A percentile compares a stretch with the other conserved stretches of the same genome.
These are phyloP conservation scores for Cyanidioschyzon merolae DNA, from an alignment of 23 red algal genomes.

Conservation along the genomic window DNA sequence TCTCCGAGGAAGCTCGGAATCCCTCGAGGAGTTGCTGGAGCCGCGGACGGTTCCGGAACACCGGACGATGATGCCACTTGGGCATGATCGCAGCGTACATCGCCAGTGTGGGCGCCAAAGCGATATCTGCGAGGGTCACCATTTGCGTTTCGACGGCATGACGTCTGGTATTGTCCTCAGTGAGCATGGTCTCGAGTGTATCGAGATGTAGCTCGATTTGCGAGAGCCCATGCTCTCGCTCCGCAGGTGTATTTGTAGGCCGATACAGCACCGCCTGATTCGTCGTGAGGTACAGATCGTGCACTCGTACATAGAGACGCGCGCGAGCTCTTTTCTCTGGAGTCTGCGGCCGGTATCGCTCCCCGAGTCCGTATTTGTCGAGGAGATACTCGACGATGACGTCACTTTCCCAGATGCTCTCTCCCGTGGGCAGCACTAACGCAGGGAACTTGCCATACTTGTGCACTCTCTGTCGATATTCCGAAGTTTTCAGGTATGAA, in stretches of 20 bases:
- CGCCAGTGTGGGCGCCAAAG: conserved; percentile 16
- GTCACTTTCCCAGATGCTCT: conserved; percentile 21
- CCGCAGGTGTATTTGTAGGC: background rate
- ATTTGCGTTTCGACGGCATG: background rate
- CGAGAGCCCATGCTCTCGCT: conserved; percentile 1
- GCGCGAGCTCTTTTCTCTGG: conserved; percentile 15
- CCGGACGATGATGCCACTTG: conserved; percentile 11
- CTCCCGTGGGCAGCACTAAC: background rate
- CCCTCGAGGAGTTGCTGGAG: background rate
- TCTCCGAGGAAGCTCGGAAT: background rate
- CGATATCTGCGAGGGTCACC: conserved; percentile 23
- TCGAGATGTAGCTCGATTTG: background rate
- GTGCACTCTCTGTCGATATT: conserved; percentile 21
- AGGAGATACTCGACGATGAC: conserved; percentile 30
- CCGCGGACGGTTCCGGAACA: conserved; percentile 18
- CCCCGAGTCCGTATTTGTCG: conserved; percentile 14
- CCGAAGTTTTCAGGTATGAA: conserved; percentile 13
- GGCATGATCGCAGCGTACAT: conserved; percentile 24
- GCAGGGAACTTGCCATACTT: conserved; percentile 25
- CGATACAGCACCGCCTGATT: conserved; percentile 22
- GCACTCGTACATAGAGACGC: conserved; percentile 8
- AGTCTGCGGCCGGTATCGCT: background rate
- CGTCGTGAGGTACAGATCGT: conserved; percentile 20
- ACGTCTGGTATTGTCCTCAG: conserved; percentile 11
- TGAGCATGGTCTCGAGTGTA: conserved; percentile 5